Evolutionary conservation across 2,329 filamentous ascomycete genomes (phyloP).

Genomic region (Trichoderma cornu-damae): DNA sequence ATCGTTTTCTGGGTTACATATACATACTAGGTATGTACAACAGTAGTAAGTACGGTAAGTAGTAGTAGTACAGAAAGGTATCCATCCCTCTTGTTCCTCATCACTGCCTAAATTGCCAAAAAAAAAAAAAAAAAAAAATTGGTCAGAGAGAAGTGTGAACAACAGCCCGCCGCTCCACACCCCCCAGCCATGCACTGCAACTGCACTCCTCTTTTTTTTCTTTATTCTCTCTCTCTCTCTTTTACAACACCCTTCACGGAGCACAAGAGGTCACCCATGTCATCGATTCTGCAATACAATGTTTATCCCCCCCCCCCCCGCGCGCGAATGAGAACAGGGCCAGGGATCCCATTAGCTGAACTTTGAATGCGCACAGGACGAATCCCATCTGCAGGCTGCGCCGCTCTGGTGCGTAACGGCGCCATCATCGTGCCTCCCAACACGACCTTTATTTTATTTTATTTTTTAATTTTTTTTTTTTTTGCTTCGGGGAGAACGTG

Average conservation of each 20-base stretch:
- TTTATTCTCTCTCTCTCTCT: too few relatives aligned
- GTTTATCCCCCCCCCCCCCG: too few relatives aligned
- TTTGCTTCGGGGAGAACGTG: neutral
- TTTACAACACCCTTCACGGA: neutral
- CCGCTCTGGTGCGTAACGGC: neutral
- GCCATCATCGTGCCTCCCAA: neutral
- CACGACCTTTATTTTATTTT: too few relatives aligned
- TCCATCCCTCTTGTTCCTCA: neutral
- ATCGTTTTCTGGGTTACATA: too few relatives aligned
- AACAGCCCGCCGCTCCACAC: constrained; percentile 9
- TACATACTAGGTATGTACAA: too few relatives aligned
- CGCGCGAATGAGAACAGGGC: neutral
- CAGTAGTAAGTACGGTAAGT: too few relatives aligned
- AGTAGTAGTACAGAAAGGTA: too few relatives aligned
- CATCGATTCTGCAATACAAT: neutral
- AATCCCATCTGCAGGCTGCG: neutral
- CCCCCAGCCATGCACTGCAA: neutral
- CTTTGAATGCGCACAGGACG: constrained; percentile 3
- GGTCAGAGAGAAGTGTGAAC: neutral
- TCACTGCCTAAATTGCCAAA: constrained; percentile 2
- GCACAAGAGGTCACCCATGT: neutral
- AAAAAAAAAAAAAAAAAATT: neutral
- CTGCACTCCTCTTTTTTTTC: too few relatives aligned
- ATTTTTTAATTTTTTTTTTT: neutral
- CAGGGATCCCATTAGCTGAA: constrained; percentile 3